These are phyloP conservation scores for Colletotrichum plurivorum DNA, from an alignment of 2,329 filamentous ascomycete species.

Conservation along the genomic window DNA sequence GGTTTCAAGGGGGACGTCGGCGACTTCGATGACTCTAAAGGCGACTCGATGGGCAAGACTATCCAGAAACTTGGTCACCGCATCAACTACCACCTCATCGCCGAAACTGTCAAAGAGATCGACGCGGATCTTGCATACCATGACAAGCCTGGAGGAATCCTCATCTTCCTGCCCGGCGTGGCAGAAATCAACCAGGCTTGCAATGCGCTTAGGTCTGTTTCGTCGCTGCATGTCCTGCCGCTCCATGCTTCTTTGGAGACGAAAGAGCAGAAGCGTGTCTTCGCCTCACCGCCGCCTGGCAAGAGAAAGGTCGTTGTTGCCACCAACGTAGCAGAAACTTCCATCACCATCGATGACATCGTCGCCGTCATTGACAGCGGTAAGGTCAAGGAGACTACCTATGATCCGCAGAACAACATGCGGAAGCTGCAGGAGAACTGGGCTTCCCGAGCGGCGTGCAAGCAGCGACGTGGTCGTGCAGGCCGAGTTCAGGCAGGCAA, in stretches of 20 bases:
- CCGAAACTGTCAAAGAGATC: constrained; percentile 84
- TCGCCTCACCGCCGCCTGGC: constrained; percentile 80
- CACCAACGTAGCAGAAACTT: constrained; percentile 98
- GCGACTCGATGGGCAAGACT: constrained; percentile 74
- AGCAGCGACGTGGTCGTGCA: constrained; percentile 92
- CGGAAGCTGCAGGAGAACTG: constrained; percentile 94
- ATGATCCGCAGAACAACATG: constrained; percentile 93
- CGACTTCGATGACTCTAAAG: constrained; percentile 59
- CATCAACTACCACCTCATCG: constrained; percentile 92
- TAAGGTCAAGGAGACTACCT: constrained; percentile 96
- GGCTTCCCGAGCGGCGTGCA: constrained; percentile 94
- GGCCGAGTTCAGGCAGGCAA: constrained; percentile 91
- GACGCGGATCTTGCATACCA: constrained; percentile 78
- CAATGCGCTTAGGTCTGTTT: constrained; percentile 74
- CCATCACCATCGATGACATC: constrained; percentile 98
- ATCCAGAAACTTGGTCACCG: constrained; percentile 83
- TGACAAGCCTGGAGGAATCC: constrained; percentile 83
- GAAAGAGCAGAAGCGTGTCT: constrained; percentile 89
- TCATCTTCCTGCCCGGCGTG: constrained; percentile 96
- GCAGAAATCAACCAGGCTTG: constrained; percentile 91
- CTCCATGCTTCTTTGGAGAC: constrained; percentile 94
- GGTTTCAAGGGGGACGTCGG: constrained; percentile 73
- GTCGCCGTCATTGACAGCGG: constrained; percentile 96
- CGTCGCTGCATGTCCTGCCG: constrained; percentile 81
- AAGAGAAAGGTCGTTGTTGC: constrained; percentile 94